Conservation (phyloP, 305 asterid genomes). For the Fraxinus ornus region DNA sequence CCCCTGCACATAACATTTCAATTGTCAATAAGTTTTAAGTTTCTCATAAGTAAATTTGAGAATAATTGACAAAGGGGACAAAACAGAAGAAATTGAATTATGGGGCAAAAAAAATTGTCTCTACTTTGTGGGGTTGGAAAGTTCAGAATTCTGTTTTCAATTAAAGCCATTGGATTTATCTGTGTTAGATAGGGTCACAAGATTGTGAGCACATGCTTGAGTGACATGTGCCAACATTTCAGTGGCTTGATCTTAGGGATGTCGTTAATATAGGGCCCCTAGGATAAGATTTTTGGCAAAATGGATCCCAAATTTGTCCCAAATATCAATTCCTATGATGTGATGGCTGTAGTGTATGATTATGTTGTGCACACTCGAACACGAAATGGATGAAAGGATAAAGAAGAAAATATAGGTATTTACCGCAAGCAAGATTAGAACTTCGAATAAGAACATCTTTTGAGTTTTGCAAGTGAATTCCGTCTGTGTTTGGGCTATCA, state of each 20-base stretch:
- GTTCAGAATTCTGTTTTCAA: conserved; percentile 7
- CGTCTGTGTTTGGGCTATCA: conserved; percentile 93
- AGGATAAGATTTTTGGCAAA: conserved; percentile 36
- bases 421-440: conserved; percentile 81
- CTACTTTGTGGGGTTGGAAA: conserved; percentile 16
- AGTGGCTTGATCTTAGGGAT: conserved; percentile 24
- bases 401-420: background rate
- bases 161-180: conserved; percentile 26
- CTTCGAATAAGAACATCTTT: conserved; percentile 81
- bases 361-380: background rate
- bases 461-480: conserved; percentile 92
- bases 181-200: conserved; percentile 25
- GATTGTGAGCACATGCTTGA: conserved; percentile 19
- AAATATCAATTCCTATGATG: background rate
- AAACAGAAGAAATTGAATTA: background rate
- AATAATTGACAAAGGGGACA: background rate
- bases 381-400: background rate
- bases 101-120: background rate
- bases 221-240: conserved; percentile 27
- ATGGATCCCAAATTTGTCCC: conserved; percentile 26
- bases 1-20: conserved; percentile 51
- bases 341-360: background rate
- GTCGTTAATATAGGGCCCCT: conserved; percentile 23
- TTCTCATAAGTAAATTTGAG: background rate
- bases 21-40: background rate